Conservation (phyloP, 129 eudicot species). For the Artemisia tridentata region DNA sequence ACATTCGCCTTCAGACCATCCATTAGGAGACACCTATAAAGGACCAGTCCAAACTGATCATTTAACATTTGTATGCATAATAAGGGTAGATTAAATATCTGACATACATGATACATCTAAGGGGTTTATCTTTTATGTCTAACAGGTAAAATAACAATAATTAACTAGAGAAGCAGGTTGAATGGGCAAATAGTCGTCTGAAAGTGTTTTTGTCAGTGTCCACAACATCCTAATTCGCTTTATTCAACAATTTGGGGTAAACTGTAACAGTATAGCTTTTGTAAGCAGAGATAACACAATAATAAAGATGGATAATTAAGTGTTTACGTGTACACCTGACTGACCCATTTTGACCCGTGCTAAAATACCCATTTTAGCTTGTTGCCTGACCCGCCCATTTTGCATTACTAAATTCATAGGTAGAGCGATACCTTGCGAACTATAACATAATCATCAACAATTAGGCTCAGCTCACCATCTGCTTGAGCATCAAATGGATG, state of each 20-base stretch:
- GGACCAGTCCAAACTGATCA: slow-evolving; percentile 4
- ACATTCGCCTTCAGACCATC: slow-evolving; percentile 97
- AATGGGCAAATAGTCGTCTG: background rate
- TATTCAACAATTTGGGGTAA: background rate
- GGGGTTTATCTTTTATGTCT: slow-evolving; percentile 1
- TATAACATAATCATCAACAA: slow-evolving; percentile 66
- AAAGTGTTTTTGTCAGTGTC: background rate
- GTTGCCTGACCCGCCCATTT: background rate
- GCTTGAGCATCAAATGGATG: slow-evolving; percentile 94
- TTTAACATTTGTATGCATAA: slow-evolving; percentile 1
- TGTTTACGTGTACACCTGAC: background rate
- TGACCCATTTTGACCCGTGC: background rate
- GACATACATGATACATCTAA: background rate
- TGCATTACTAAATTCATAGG: slow-evolving; percentile 11
- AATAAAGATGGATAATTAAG: background rate
- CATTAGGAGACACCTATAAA: slow-evolving; percentile 64
- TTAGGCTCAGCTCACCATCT: slow-evolving; percentile 78
- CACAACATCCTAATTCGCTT: background rate
- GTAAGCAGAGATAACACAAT: background rate
- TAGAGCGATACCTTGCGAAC: slow-evolving; percentile 66
- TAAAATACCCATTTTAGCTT: background rate
- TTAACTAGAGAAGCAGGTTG: background rate
- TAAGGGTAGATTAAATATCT: background rate
- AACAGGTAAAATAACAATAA: background rate
- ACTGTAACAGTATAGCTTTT: background rate